Conservation (phyloP, 108 stramenopile species). For the Aureococcus anophagefferens region DNA sequence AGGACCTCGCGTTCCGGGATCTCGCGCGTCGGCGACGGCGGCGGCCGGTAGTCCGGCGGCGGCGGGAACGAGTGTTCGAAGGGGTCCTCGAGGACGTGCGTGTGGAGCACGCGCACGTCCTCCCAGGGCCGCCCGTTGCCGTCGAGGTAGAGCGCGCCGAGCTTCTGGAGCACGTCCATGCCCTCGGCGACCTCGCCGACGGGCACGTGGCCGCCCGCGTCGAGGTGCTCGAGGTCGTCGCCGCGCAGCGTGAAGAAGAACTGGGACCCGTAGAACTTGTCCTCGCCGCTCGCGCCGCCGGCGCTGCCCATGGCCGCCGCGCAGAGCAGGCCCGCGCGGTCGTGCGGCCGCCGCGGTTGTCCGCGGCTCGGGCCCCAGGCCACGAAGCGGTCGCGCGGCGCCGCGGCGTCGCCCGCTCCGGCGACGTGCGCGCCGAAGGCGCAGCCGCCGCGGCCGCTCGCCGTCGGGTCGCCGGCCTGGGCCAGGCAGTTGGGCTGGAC, state of each 20-base stretch:
- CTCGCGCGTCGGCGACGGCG: too few relatives aligned
- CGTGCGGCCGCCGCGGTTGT: constrained; percentile 18
- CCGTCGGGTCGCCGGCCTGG: constrained; percentile 72
- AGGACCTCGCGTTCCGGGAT: too few relatives aligned
- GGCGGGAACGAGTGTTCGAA: constrained; percentile 47
- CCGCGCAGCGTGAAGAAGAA: constrained; percentile 76
- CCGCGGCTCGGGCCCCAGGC: neutral
- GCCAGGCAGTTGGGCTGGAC: constrained; percentile 37
- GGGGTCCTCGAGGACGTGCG: constrained; percentile 83
- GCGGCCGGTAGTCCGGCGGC: too few relatives aligned
- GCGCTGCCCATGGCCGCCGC: constrained; percentile 36
- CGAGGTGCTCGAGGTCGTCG: constrained; percentile 50
- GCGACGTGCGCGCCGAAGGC: constrained; percentile 65
- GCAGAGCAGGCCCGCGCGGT: constrained; percentile 45
- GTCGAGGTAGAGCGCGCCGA: constrained; percentile 78
- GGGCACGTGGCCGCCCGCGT: constrained; percentile 45
- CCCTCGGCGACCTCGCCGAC: constrained; percentile 87
- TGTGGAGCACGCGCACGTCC: constrained; percentile 81
- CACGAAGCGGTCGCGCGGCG: too few relatives aligned
- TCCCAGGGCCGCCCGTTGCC: constrained; percentile 81
- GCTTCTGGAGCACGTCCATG: constrained; percentile 61
- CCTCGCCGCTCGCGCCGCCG: constrained; percentile 33
- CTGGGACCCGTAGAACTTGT: constrained; percentile 74
- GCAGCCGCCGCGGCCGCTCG: constrained; percentile 84
- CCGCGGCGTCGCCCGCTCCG: constrained; percentile 36